These are phyloP conservation scores for Metschnikowia dekortorum DNA, from an alignment of 805 yeast genomes.

Conservation along the genomic window DNA sequence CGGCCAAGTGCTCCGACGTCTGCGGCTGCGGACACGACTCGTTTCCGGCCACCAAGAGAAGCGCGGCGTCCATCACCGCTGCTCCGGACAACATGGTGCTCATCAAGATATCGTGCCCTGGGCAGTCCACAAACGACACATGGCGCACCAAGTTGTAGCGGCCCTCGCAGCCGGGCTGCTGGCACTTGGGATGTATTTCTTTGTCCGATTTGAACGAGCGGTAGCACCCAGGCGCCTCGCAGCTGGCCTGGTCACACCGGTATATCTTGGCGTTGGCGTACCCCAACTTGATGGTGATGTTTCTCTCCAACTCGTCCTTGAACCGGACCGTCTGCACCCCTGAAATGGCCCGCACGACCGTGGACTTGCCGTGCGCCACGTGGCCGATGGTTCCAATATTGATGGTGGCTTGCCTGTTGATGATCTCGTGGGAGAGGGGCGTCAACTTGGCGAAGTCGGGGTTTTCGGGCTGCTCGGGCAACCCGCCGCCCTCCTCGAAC, in stretches of 20 bases:
- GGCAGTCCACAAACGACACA: conserved; percentile 98
- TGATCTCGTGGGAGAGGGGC: conserved; percentile 91
- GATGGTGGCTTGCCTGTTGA: conserved; percentile 97
- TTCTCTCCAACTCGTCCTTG: conserved; percentile 98
- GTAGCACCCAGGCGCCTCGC: conserved; percentile 94
- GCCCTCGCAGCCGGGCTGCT: conserved; percentile 81
- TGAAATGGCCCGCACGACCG: conserved; percentile 92
- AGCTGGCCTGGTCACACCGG: conserved; percentile 77
- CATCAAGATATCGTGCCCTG: conserved; percentile 99
- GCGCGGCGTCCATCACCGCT: conserved; percentile 99
- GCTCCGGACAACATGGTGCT: conserved; percentile 99
- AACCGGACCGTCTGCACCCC: conserved; percentile 99
- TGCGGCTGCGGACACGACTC: conserved; percentile 99
- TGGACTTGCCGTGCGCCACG: conserved; percentile 93
- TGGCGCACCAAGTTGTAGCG: conserved; percentile 90
- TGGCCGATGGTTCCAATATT: conserved; percentile 97
- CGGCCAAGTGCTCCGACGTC: conserved; percentile 98
- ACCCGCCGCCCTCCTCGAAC: conserved; percentile 97
- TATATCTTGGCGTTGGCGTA: conserved; percentile 98
- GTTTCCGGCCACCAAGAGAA: conserved; percentile 93
- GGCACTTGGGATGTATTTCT: conserved; percentile 91
- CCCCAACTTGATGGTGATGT: conserved; percentile 96
- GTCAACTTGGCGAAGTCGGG: conserved; percentile 80
- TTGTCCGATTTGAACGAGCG: conserved; percentile 91
- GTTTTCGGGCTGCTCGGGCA: conserved; percentile 91